Evolutionary conservation across 106 monocot species (phyloP).

Genomic region (Cymbidium sinense): DNA sequence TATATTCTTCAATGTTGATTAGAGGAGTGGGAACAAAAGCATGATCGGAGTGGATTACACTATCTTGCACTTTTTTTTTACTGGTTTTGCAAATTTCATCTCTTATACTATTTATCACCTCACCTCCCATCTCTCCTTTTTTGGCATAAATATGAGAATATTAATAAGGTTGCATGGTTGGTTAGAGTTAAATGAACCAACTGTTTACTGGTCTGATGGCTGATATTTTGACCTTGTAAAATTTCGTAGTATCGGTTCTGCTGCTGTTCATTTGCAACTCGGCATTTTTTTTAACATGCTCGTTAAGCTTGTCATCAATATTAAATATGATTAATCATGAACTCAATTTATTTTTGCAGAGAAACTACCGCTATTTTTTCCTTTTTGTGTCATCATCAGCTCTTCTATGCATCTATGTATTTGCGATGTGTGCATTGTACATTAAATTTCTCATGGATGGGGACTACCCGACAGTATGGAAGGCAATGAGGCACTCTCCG

Average conservation of each 20-base stretch:
- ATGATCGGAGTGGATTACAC: not conserved
- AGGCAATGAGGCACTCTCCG: conserved; percentile 78
- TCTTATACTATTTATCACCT: not conserved
- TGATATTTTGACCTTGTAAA: not conserved
- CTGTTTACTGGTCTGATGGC: not conserved
- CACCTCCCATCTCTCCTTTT: too few relatives aligned
- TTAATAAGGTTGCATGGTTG: not conserved
- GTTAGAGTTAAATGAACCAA: not conserved
- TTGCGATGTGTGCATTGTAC: conserved; percentile 79
- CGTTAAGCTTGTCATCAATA: not conserved
- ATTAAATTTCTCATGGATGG: conserved; percentile 93
- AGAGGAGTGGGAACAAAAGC: not conserved
- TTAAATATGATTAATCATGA: conserved; percentile 2
- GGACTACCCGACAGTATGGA: conserved; percentile 85
- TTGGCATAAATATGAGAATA: not conserved
- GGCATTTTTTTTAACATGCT: not conserved
- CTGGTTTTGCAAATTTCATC: not conserved
- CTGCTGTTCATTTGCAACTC: not conserved
- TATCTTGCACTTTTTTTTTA: not conserved
- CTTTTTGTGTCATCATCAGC: conserved; percentile 76
- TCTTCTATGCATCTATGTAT: conserved; percentile 88
- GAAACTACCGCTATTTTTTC: conserved; percentile 95
- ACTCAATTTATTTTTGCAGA: conserved; percentile 27
- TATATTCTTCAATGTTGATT: not conserved
- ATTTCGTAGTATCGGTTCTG: not conserved